Evolutionary conservation across 495 filamentous ascomycete species (phyloP), one percentile per base, ranked within the genome.

Genomic region (Podospora conica): DNA sequence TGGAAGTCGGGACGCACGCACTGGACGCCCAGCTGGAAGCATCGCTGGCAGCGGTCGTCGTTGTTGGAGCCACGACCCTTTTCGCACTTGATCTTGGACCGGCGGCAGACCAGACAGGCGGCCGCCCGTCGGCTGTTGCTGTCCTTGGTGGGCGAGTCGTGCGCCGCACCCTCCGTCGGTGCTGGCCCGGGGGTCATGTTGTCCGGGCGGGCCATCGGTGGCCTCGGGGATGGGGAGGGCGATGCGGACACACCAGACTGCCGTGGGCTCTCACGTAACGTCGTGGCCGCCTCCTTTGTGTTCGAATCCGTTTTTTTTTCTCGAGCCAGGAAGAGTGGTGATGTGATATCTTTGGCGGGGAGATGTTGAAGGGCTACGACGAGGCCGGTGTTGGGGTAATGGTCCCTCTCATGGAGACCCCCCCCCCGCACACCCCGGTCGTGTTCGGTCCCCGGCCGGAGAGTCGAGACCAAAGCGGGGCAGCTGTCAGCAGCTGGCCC

Each of bases 1-100:
- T 88, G 87, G 74, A 90, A 88, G 53, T 83, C 85, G 3, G 88
- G 88, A 10, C 89, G 83, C 10, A 88, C 77, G 72, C 89, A 90
- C 55, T 90, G 84, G 2, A 79, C 74, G 33, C 80, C 75, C 21
- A 81, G 74, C 65, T 86, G 84, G 57, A 77, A 79, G 72, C 89
- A 91, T 71, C 85, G 87, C 54, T 87, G 85, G 68, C 88, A 91
- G 18, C 77, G 78, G 24, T 77, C 68, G 62, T 84, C 78, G 61
- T 80, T 73, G 24, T 74, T 65, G 60, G 78, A 73, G 60, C 40
- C 40, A 2, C 87, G 78, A 29, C 68, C 73, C 64, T 74, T 76
- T 61, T 85, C 81, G 77, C 88, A 90, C 70, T 86, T 84, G 67
- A 88, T 84, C 74, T 91, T 91, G 70, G 86, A 89, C 64, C 84